Evolutionary conservation across 306 rosid species (phyloP), one percentile per base, ranked within the genome.

Genomic region (Sphenostylis stenocarpa): DNA sequence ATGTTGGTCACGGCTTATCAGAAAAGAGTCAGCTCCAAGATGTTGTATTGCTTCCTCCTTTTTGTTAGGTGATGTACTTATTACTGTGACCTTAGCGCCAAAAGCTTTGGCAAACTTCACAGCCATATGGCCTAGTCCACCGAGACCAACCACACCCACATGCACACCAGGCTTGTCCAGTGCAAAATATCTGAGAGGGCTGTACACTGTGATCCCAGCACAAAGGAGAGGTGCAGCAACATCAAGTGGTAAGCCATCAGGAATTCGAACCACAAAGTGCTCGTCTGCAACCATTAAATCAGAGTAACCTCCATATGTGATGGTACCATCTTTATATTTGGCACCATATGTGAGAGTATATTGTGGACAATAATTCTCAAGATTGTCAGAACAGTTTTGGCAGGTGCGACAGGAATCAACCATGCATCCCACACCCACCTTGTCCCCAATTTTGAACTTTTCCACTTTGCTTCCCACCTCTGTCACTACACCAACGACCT

Each of bases 211-310:
- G 72, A 89, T 80, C 11, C 93, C 89, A 6, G 91, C 86, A 47
- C 93, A 89, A 0, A 89, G 89, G 2, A 89, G 86, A 31, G 93
- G 93, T 52, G 88, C 93, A 28, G 79, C 82, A 56, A 70, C 79
- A 11, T 89, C 87, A 61, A 86, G 89, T 12, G 88, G 80, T 20
- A 87, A 19, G 67, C 43, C 68, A 10, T 83, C 85, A 0, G 93
- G 87, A 29, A 89, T 78, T 2, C 61, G 79, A 24, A 89, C 13
- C 5, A 85, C 72, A 43, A 78, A 89, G 38, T 65, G 87, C 17
- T 89, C 88, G 0, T 89, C 86, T 0, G 77, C 75, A 28, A 89
- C 91, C 86, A 87, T 83, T 8, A 17, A 20, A 14, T 87, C 86
- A 0, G 91, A 87, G 77, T 76, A 89, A 34, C 93, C 93, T 19